Base-by-base conservation (phyloP, 352 stramenopile species). In the Pythium brachiatum region DNA sequence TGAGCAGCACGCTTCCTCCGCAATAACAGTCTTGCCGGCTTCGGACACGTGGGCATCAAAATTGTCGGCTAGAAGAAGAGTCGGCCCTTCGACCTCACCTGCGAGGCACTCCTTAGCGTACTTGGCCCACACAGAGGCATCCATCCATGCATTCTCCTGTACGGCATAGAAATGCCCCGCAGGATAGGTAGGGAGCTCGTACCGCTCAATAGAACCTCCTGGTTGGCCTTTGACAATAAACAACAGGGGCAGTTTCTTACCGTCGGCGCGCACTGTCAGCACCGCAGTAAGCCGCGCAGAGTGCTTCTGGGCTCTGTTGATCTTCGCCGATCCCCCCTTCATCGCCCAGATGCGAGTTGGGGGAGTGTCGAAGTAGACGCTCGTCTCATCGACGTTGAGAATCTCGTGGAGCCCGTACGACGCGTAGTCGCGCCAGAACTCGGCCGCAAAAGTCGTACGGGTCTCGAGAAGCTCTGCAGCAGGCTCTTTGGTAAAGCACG, bases 131-230 rank as follows among this genome's bases (percentile, higher is more conserved):
- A 54, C 57, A 0, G 0, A 3, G 6, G 25, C 26, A 36, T 68
- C 64, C 64, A 72, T 70, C 60, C 64, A 72, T 2, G 46, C 64
- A 34, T 75, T 72, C 20, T 64, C n/a, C 46, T 69, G 69, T 0
- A 75, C 64, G 0, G 55, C 36, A 27, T 69, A 70, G 18, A 26
- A 41, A 25, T 72, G 60, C 3, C 53, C 64, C 0, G 25, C 8
- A n/a, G 64, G 41, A 32, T 68, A 75, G 0, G n/a, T 38, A 1
- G 44, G 38, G 1, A 72, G 20, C 36, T 75, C 64, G 0, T 55
- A 7, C 15, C n/a, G 13, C 27, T 72, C 56, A 25, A 75, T 70
- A 6, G 15, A 20, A 16, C 63, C 60, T 0, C 60, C 57, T 7
- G 52, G 64, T 25, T 56, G 21, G 0, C 39, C 64, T 7, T 53